These are phyloP conservation scores for Hibiscus syriacus DNA, from an alignment of 345 rosid species.

Conservation along the genomic window DNA sequence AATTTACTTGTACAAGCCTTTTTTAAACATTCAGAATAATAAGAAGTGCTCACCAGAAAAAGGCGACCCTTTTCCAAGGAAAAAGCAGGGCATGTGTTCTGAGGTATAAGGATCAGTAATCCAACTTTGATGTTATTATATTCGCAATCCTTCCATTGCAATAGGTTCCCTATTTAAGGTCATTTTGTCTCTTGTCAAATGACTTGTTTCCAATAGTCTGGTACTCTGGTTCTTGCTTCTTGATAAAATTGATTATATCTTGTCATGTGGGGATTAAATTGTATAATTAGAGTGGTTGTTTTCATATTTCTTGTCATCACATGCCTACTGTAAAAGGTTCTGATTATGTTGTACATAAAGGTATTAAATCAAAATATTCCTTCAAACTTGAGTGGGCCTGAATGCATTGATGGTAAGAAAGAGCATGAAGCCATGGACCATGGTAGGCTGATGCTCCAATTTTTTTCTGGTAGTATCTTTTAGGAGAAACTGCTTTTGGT, in stretches of 20 bases:
- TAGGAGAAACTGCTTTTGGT: neutral
- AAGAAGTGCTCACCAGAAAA: neutral
- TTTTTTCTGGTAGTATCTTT: neutral
- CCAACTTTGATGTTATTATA: too few relatives aligned
- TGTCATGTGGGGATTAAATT: neutral
- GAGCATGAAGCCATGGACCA: slow-evolving; percentile 2
- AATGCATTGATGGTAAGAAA: neutral
- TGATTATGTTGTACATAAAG: neutral
- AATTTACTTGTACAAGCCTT: neutral
- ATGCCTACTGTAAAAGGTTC: too few relatives aligned
- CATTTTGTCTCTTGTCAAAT: too few relatives aligned
- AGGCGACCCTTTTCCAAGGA: neutral
- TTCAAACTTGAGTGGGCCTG: neutral
- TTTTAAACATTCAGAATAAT: neutral
- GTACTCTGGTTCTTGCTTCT: too few relatives aligned
- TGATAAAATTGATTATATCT: neutral
- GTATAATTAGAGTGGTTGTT: neutral
- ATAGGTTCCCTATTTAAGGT: too few relatives aligned
- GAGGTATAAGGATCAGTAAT: neutral
- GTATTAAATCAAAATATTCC: neutral
- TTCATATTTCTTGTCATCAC: neutral
- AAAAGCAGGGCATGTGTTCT: neutral
- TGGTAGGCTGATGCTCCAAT: neutral
- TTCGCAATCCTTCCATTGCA: too few relatives aligned
- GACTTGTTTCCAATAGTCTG: too few relatives aligned